A percentile compares a stretch with the other conserved stretches of the same genome.
Conservation (phyloP, 257 asterid species). For the Solanum okadae region DNA sequence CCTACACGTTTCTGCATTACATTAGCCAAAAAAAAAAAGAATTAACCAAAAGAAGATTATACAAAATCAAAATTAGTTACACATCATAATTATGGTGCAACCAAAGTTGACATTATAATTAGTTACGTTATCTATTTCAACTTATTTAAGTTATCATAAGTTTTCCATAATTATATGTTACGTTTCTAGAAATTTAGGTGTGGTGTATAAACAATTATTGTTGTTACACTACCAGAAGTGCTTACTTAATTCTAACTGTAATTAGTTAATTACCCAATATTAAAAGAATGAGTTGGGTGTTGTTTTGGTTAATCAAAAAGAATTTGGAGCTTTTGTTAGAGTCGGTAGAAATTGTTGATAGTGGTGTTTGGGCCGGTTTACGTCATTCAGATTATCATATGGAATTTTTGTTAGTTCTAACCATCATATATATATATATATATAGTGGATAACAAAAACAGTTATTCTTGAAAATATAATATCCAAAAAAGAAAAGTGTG, state of each 20-base stretch:
- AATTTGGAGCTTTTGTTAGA: not conserved
- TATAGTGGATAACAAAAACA: too few relatives aligned
- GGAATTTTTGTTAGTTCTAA: too few relatives aligned
- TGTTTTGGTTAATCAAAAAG: not conserved
- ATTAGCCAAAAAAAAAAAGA: not conserved
- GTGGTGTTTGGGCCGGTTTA: not conserved
- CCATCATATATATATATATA: too few relatives aligned
- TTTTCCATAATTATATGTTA: not conserved
- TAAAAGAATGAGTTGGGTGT: not conserved
- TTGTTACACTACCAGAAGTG: not conserved
- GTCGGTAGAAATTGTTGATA: not conserved
- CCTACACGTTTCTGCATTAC: conserved; percentile 78
- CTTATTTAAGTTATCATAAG: not conserved
- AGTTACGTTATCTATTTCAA: not conserved
- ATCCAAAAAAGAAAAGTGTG: too few relatives aligned
- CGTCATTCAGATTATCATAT: too few relatives aligned
- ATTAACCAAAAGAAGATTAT: not conserved
- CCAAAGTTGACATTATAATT: not conserved
- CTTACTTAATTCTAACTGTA: not conserved
- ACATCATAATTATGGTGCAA: too few relatives aligned
- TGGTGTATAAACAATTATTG: not conserved
- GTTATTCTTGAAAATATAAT: too few relatives aligned
- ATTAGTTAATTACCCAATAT: not conserved
- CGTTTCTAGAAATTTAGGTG: not conserved
- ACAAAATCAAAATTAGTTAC: not conserved